phyloP scores from a whole-genome alignment of 805 yeast genomes.

The Clavispora phyllophila region DNA sequence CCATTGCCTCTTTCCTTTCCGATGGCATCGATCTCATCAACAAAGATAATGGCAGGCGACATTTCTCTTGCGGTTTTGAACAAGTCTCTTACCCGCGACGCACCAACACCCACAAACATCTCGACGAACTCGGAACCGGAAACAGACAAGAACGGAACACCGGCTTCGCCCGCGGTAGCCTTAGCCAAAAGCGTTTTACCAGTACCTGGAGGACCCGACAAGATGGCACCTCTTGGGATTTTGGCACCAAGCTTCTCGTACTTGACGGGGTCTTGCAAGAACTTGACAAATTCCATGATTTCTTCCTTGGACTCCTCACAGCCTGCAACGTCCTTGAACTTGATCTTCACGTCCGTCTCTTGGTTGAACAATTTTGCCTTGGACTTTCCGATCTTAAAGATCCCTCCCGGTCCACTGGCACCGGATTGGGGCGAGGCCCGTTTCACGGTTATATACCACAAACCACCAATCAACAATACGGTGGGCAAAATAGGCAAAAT shows the following conservation, averaged over 20 bases:
- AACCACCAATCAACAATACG: conserved; percentile 71
- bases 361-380: conserved; percentile 88
- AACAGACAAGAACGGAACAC: conserved; percentile 92
- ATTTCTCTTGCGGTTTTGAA: conserved; percentile 87
- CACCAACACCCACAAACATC: conserved; percentile 99
- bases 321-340: conserved; percentile 95
- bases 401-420: conserved; percentile 66
- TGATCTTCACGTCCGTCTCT: conserved; percentile 84
- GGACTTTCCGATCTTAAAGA: conserved; percentile 80
- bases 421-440: conserved; percentile 48
- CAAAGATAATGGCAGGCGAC: conserved; percentile 94
- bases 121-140: conserved; percentile 98
- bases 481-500: conserved; percentile 77
- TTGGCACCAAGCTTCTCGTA: conserved; percentile 94
- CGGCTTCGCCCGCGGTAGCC: conserved; percentile 99
- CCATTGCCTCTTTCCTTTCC: conserved; percentile 87
- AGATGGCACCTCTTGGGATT: conserved; percentile 96
- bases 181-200: conserved; percentile 96
- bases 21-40: conserved; percentile 99
- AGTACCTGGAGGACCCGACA: conserved; percentile 99
- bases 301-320: conserved; percentile 96
- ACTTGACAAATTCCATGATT: conserved; percentile 95
- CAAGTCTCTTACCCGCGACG: conserved; percentile 93
- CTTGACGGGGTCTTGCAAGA: conserved; percentile 83
- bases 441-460: conserved; percentile 57